Base-by-base conservation (phyloP, 306 rosid genomes). In the Albizia julibrissin region DNA sequence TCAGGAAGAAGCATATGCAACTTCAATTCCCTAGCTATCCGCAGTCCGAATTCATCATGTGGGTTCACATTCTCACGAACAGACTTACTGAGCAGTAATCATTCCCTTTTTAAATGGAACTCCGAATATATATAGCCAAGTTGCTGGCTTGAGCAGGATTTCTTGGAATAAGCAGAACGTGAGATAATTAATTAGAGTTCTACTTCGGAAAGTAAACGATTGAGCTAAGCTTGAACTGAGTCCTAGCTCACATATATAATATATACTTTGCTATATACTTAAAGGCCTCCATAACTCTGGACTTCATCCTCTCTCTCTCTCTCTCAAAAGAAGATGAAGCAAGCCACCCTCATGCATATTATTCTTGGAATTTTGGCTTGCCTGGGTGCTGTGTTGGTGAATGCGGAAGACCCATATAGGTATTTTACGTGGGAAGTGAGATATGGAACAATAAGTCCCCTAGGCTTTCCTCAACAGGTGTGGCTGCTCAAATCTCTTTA, bases 381-480 rank as follows among this genome's bases (percentile, higher is more conserved):
- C 81, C 85, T 89, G 49, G 65, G 82, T 86, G 73, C 65, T 24
- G 3, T 87, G 47, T 78, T 80, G 4, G 93, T 89, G 79, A 84
- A 84, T 37, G 97, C 92, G 24, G 94, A 94, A 84, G 98, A 94
- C 16, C 76, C 91, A 33, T 92, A 90, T 33, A 29, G 59, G 75
- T 87, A 68, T 66, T 92, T 52, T 83, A 90, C 91, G 14, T 90
- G 94, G 93, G 82, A 77, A 78, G 81, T 92, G 61, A 90, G 92
- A 12, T 59, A 86, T 1, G 97, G 98, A 50, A 83, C 86, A 31
- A 81, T 89, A 74, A 86, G 69, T 81, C 97, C 97, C 10, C 91
- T 92, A 46, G 97, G 97, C 74, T 74, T 76, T 77, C 89, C 91
- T 58, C 98, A 93, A 79, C 84, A 84, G 95, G 97, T 90, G 29